Evolutionary conservation across 805 yeast genomes (phyloP).

Genomic region (Yamadazyma ubonensis): DNA sequence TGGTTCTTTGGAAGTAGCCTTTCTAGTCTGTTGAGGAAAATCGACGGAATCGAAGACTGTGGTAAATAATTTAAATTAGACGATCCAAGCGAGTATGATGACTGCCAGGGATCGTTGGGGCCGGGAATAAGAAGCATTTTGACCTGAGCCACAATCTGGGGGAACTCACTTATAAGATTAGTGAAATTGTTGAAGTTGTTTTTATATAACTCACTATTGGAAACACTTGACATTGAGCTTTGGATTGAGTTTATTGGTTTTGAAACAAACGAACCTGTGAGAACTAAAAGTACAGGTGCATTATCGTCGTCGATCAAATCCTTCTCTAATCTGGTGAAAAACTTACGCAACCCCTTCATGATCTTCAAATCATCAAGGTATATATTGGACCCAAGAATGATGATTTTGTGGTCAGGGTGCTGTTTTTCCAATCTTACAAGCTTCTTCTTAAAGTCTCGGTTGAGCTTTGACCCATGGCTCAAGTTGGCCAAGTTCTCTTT

Average conservation of each 20-base stretch:
- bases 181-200: slow-evolving; percentile 75
- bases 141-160: slow-evolving; percentile 49
- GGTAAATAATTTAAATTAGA: slow-evolving; percentile 49
- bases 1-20: slow-evolving; percentile 39
- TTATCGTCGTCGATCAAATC: slow-evolving; percentile 19
- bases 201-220: slow-evolving; percentile 58
- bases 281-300: slow-evolving; percentile 69
- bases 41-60: slow-evolving; percentile 63
- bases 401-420: slow-evolving; percentile 54
- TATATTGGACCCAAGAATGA: slow-evolving; percentile 75
- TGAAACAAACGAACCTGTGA: slow-evolving; percentile 79
- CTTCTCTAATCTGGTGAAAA: slow-evolving; percentile 52
- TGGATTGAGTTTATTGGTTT: slow-evolving; percentile 60
- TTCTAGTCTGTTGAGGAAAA: slow-evolving; percentile 67
- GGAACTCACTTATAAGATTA: slow-evolving; percentile 56
- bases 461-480: slow-evolving; percentile 53
- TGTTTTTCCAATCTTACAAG: slow-evolving; percentile 57
- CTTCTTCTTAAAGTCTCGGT: slow-evolving; percentile 54
- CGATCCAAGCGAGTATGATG: slow-evolving; percentile 61
- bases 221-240: slow-evolving; percentile 46
- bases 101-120: slow-evolving; percentile 89
- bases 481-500: slow-evolving; percentile 28
- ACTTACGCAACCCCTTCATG: slow-evolving; percentile 62
- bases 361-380: slow-evolving; percentile 59
- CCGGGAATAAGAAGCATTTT: slow-evolving; percentile 83